These are phyloP conservation scores for Colletotrichum trifolii DNA, from an alignment of 2,329 filamentous ascomycete species.

Conservation along the genomic window DNA sequence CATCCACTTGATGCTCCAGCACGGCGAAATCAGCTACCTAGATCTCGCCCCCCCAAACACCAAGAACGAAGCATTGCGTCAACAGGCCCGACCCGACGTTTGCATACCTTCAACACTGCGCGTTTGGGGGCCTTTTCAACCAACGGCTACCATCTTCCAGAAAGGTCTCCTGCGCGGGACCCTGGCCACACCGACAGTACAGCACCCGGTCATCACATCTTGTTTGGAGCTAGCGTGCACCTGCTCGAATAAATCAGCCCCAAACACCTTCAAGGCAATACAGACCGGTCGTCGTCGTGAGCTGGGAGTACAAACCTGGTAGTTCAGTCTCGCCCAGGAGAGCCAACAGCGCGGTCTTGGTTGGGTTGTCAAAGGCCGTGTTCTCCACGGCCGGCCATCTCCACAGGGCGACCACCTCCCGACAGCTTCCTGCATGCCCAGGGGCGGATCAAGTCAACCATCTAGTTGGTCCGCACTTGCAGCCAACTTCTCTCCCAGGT, in stretches of 20 bases:
- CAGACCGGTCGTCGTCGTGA: conserved; percentile 14
- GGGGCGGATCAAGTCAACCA: conserved; percentile 36
- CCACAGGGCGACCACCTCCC: conserved; percentile 32
- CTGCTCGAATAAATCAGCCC: conserved; percentile 6
- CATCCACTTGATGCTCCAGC: not conserved
- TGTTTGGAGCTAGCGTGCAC: conserved; percentile 27
- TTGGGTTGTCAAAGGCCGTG: conserved; percentile 22
- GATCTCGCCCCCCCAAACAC: conserved; percentile 21
- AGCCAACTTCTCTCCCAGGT: conserved; percentile 36
- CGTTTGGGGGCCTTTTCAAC: conserved; percentile 18
- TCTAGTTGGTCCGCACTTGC: conserved; percentile 36
- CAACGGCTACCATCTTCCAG: conserved; percentile 29
- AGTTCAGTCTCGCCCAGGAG: conserved; percentile 14
- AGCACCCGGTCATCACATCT: conserved; percentile 21
- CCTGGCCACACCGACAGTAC: conserved; percentile 23
- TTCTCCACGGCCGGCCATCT: conserved; percentile 37
- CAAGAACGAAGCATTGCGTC: conserved; percentile 24
- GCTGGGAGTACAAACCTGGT: conserved; percentile 15
- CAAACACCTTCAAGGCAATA: conserved; percentile 1
- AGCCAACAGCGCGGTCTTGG: conserved; percentile 25
- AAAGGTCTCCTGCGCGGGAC: conserved; percentile 29
- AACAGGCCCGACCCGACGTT: conserved; percentile 18
- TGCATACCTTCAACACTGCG: conserved; percentile 8
- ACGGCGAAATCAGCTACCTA: conserved; percentile 17
- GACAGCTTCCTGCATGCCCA: conserved; percentile 34